A percentile compares a stretch with the other conserved stretches of the same genome.
Conservation (phyloP, 2,329 filamentous ascomycete species). For the Colletotrichum orchidophilum region DNA sequence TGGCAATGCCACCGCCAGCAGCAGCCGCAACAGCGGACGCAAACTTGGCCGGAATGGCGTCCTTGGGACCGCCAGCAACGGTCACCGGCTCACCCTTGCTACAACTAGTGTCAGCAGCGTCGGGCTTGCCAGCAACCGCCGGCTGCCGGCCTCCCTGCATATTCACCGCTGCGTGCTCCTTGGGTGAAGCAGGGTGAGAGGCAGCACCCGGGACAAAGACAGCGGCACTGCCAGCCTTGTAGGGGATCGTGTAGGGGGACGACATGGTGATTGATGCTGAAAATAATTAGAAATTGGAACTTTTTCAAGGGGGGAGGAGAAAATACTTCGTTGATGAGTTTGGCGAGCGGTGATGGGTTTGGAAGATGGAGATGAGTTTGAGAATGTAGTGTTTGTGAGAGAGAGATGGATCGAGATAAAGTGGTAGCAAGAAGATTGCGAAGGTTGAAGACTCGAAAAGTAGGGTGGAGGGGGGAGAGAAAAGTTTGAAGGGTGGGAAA, state of each 20-base stretch:
- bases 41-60: slow-evolving; percentile 15
- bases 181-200: not conserved
- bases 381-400: not conserved
- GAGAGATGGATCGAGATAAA: not conserved
- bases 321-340: not conserved
- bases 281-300: not conserved
- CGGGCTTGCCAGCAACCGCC: not conserved
- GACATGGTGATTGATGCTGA: not conserved
- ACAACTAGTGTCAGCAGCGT: not conserved
- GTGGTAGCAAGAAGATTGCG: not conserved
- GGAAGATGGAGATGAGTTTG: no score
- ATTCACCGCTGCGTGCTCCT: not conserved
- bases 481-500: not conserved
- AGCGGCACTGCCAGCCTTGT: slow-evolving; percentile 8
- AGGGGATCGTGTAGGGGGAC: slow-evolving; percentile 31
- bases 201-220: slow-evolving; percentile 1
- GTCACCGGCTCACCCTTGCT: not conserved
- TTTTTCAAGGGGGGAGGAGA: no score
- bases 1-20: slow-evolving; percentile 12
- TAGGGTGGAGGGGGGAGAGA: not conserved
- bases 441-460: not conserved
- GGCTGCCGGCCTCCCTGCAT: not conserved
- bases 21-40: not conserved
- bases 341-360: no score
- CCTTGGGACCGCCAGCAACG: not conserved